These are phyloP conservation scores for Canna indica DNA, from an alignment of 176 grass and related monocot species.

Conservation along the genomic window DNA sequence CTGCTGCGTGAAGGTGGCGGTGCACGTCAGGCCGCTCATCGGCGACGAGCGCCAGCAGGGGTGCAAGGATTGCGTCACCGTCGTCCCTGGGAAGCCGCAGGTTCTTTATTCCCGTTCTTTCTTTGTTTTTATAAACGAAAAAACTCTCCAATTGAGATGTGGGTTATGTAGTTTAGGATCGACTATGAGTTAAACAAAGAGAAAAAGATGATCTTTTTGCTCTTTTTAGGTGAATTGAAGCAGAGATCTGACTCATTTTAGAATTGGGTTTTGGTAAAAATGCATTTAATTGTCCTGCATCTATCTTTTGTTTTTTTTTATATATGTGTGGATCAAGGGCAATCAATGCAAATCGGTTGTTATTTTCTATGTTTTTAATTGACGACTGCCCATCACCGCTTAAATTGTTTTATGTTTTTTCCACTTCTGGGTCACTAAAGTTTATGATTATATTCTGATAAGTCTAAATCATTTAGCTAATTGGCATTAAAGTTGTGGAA, in stretches of 20 bases:
- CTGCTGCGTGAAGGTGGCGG: conserved; percentile 94
- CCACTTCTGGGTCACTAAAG: neutral
- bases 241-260: conserved; percentile 2
- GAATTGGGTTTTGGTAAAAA: neutral
- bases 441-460: neutral
- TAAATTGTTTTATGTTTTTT: neutral
- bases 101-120: conserved; percentile 19
- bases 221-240: neutral
- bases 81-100: conserved; percentile 54
- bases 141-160: neutral
- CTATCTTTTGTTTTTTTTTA: neutral
- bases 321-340: neutral
- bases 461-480: neutral
- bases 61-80: conserved; percentile 69
- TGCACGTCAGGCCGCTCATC: conserved; percentile 89
- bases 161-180: neutral
- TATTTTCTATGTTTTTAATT: neutral
- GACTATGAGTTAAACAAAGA: neutral
- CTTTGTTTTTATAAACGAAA: neutral
- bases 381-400: neutral
- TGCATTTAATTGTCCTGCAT: neutral
- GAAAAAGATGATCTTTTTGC: neutral
- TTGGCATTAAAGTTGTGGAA: neutral
- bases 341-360: neutral
- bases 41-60: conserved; percentile 95